These are phyloP conservation scores for Misopates orontium DNA, from an alignment of 257 asterid species.

Conservation along the genomic window DNA sequence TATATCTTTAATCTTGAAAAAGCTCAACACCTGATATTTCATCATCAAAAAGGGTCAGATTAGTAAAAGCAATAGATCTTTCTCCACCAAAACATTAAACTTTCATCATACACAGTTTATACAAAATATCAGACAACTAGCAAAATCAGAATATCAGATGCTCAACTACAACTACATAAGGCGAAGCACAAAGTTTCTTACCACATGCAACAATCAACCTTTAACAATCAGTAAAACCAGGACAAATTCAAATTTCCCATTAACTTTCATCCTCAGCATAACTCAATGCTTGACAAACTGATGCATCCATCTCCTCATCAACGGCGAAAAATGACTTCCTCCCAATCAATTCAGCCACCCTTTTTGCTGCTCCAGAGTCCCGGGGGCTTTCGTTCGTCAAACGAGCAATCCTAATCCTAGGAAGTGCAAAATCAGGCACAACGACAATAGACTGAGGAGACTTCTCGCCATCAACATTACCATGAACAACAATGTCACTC, in stretches of 20 bases:
- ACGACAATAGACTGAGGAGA: conserved; percentile 38
- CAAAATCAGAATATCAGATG: no score
- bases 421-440: conserved; percentile 61
- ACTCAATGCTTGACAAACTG: conserved; percentile 62
- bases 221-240: no score
- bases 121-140: no score
- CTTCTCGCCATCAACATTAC: conserved; percentile 47
- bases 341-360: conserved; percentile 75
- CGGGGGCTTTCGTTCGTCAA: conserved; percentile 60
- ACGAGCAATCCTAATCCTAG: conserved; percentile 55
- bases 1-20: no score
- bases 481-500: conserved; percentile 62
- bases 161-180: no score
- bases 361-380: conserved; percentile 91
- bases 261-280: conserved; percentile 50
- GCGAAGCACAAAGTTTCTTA: no score
- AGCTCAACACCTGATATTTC: no score
- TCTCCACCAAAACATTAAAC: no score
- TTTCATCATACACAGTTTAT: no score
- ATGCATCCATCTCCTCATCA: conserved; percentile 41
- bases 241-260: not conserved
- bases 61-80: no score
- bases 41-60: no score
- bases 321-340: conserved; percentile 54
- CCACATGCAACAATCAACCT: no score